Conservation (phyloP, 805 yeast species). For the Kurtzmaniella fragi region DNA sequence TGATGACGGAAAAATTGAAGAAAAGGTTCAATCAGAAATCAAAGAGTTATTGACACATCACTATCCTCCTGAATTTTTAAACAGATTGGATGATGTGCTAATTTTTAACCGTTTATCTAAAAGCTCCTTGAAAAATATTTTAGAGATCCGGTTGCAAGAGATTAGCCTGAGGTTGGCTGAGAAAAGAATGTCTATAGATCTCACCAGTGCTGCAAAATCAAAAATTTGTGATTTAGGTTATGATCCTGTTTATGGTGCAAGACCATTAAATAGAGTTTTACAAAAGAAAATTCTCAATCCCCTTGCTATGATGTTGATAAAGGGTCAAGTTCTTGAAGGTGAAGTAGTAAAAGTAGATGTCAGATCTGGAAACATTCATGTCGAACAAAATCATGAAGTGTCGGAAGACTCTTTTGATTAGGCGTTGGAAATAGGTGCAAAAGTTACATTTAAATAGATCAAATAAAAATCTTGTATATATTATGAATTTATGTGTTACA, state of each 20-base stretch:
- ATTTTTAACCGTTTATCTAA: conserved; percentile 89
- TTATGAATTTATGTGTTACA: not conserved
- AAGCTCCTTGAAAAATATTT: conserved; percentile 67
- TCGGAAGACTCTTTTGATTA: too few relatives aligned
- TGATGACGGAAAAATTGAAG: conserved; percentile 56
- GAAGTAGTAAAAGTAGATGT: conserved; percentile 27
- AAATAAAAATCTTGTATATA: not conserved
- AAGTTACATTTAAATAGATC: not conserved
- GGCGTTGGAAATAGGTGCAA: too few relatives aligned
- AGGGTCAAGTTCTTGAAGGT: conserved; percentile 60
- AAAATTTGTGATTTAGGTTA: conserved; percentile 85
- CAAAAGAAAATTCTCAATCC: conserved; percentile 85
- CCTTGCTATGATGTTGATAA: conserved; percentile 72
- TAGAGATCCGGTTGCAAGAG: conserved; percentile 79
- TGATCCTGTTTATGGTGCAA: conserved; percentile 89
- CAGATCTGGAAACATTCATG: conserved; percentile 18
- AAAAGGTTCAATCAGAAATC: conserved; percentile 52
- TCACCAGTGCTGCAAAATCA: conserved; percentile 61
- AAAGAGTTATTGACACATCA: conserved; percentile 60
- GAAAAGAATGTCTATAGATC: conserved; percentile 61
- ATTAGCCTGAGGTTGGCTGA: conserved; percentile 73
- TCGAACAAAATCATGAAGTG: conserved; percentile 29
- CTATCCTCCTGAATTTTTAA: conserved; percentile 94
- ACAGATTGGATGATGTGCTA: conserved; percentile 89
- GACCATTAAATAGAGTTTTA: conserved; percentile 88